phyloP scores from a whole-genome alignment of 495 filamentous ascomycete species.

The Delitschia confertaspora region DNA sequence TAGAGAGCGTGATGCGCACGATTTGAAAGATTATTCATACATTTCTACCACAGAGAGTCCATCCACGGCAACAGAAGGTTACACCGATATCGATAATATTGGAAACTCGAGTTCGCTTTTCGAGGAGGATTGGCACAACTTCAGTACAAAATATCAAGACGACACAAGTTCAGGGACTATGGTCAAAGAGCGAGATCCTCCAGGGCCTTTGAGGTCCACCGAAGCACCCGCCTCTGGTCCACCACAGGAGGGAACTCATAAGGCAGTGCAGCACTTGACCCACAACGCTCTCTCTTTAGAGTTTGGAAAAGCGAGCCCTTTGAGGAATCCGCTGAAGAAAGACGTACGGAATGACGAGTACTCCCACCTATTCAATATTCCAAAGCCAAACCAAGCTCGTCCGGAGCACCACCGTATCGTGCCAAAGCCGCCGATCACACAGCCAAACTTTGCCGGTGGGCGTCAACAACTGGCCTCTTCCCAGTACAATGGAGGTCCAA shows the following conservation, averaged over 20 bases:
- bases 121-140: conserved; percentile 9
- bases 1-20: too few species aligned
- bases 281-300: conserved; percentile 38
- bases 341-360: conserved; percentile 18
- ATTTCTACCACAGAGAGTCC: background rate
- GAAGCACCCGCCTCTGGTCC: conserved; percentile 12
- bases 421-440: too few species aligned
- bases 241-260: too few species aligned
- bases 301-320: conserved; percentile 51
- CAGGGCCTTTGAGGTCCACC: conserved; percentile 17
- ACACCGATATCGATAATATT: conserved; percentile 2
- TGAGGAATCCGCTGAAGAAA: conserved; percentile 34
- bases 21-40: background rate
- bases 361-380: conserved; percentile 22
- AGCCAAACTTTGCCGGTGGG: too few species aligned
- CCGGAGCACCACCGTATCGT: conserved; percentile 27
- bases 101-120: conserved; percentile 20
- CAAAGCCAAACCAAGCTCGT: conserved; percentile 20
- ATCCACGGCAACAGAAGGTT: background rate
- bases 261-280: conserved; percentile 18
- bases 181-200: conserved; percentile 30
- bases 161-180: conserved; percentile 13
- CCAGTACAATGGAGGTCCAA: too few species aligned
- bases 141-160: background rate
- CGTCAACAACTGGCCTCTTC: too few species aligned